Base-by-base conservation (phyloP, 208 protist genomes). In the Endotrypanum monterogeii region DNA sequence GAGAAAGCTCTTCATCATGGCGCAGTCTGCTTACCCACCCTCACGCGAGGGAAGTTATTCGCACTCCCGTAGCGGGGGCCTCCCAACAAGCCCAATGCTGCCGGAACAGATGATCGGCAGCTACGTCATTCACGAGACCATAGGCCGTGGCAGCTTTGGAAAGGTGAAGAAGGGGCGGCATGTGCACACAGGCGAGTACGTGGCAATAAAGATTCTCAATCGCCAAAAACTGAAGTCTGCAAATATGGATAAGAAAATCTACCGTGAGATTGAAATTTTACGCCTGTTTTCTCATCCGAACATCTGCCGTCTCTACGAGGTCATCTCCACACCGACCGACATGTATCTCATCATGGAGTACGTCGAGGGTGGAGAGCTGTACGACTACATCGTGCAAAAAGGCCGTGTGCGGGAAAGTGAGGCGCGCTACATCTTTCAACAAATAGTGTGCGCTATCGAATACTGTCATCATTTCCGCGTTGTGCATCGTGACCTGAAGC, bases 291-390 rank as follows among this genome's bases (percentile, higher is more conserved):
- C 96, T 28, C 99, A 99, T 78, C 98, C 99, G 23, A 99, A 99
- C 87, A 99, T 99, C 76, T 99, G 99, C 83, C 92, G 97, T 23
- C 92, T 99, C 56, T 99, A 99, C 73, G 95, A 97, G 65, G 98
- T 99, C 18, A 99, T 99, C 57, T 96, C 97, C 20, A 99, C 98
- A 12, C 87, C 94, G 16, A 98, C 94, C 3, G 98, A 99, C 83
- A 99, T 99, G 52, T 99, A 99, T 78, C 96, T 99, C 74, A 97
- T 99, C 62, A 99, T 99, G 98, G 98, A 99, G 85, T 99, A 99
- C 77, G 96, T 99, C 1, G 92, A 98, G 41, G 98, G 98, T 57
- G 99, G 99, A 0, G 99, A 99, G 82, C 86, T 99, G 56, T 99
- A 99, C 82, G 98, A 99, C 67, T 99, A 99, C 83, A 99, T 99